Conservation (phyloP, 179 eudicot genomes). For the Gypsophila paniculata region DNA sequence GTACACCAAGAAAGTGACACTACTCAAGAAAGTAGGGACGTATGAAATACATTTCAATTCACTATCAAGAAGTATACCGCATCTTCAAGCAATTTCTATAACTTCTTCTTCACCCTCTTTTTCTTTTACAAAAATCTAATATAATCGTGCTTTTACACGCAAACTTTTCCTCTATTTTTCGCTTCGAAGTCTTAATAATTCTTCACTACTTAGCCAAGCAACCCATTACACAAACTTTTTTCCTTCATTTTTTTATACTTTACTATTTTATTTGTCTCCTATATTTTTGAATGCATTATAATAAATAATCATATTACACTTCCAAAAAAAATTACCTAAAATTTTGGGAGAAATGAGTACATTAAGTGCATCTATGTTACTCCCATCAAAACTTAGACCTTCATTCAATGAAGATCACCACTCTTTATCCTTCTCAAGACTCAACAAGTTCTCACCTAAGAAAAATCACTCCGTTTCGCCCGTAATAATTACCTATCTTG, state of each 20-base stretch:
- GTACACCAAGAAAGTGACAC: too few relatives aligned
- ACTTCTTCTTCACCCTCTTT: not conserved
- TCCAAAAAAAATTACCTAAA: not conserved
- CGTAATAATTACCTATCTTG: constrained; percentile 35
- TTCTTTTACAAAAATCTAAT: not conserved
- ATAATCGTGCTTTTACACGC: not conserved
- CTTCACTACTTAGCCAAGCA: not conserved
- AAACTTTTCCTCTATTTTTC: not conserved
- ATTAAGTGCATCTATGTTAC: constrained; percentile 39
- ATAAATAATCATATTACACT: not conserved
- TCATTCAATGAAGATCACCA: constrained; percentile 27
- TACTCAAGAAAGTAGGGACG: not conserved
- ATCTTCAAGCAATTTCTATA: constrained; percentile 32
- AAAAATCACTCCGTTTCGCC: constrained; percentile 36
- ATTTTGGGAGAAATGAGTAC: constrained; percentile 38
- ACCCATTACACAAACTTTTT: not conserved
- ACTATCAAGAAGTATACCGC: constrained; percentile 15
- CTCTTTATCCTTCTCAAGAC: constrained; percentile 26
- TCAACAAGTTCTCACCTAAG: constrained; percentile 29
- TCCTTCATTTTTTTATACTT: not conserved
- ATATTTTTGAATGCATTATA: not conserved
- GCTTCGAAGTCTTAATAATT: not conserved
- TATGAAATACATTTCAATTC: constrained; percentile 4
- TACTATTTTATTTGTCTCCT: not conserved
- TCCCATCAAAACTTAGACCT: constrained; percentile 49